These are phyloP conservation scores for Pontederia crassipes DNA, from an alignment of 176 grass and related monocot species.

Conservation along the genomic window DNA sequence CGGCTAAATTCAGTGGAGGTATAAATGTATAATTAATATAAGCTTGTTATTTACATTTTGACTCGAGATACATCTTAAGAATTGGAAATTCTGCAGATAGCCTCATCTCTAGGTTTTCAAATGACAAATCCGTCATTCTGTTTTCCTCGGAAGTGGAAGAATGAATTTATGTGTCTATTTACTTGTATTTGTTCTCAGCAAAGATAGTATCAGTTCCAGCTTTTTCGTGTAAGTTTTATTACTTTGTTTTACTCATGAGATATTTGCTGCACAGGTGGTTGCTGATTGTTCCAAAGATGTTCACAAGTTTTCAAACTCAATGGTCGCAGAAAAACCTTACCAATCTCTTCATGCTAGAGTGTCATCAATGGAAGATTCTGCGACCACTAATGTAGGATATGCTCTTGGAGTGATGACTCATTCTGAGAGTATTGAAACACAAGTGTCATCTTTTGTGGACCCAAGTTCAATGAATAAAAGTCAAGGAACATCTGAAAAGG, in stretches of 20 bases:
- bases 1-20: too few species aligned
- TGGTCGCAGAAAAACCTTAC: slow-evolving; percentile 32
- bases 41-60: too few species aligned
- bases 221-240: slow-evolving; percentile 6
- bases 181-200: too few species aligned
- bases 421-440: slow-evolving; percentile 35
- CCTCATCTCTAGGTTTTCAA: too few species aligned
- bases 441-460: slow-evolving; percentile 20
- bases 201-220: background rate
- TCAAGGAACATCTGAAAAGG: slow-evolving; percentile 29
- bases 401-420: slow-evolving; percentile 5
- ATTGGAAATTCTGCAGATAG: too few species aligned
- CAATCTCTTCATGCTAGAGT: slow-evolving; percentile 59
- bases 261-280: slow-evolving; percentile 38
- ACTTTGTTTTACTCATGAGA: slow-evolving; percentile 1
- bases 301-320: slow-evolving; percentile 10
- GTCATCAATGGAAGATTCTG: slow-evolving; percentile 51
- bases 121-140: too few species aligned
- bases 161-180: too few species aligned
- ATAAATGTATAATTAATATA: too few species aligned
- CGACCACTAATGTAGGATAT: slow-evolving; percentile 13
- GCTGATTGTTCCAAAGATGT: slow-evolving; percentile 31
- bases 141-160: too few species aligned
- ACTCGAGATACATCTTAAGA: too few species aligned
- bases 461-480: slow-evolving; percentile 28